These are phyloP conservation scores for Xylaria sp. DNA, from an alignment of 2,329 filamentous ascomycete genomes.

Conservation along the genomic window DNA sequence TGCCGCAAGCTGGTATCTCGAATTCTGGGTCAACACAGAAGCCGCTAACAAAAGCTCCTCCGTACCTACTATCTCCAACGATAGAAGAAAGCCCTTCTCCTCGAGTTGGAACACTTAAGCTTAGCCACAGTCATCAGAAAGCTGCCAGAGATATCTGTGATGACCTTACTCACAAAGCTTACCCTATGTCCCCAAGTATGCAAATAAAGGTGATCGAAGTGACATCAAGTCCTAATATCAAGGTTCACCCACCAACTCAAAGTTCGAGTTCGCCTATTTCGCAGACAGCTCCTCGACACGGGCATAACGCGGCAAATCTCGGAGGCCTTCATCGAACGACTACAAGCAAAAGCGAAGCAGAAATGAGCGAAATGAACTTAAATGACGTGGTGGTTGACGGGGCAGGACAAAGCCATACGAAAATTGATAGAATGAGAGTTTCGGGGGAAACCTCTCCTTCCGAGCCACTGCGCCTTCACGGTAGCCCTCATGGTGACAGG, in stretches of 20 bases:
- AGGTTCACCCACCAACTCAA: not conserved
- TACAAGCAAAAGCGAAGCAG: not conserved
- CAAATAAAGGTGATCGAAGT: not conserved
- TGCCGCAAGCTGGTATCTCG: conserved; percentile 36
- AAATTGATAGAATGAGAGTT: not conserved
- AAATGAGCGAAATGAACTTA: not conserved
- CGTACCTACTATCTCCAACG: conserved; percentile 46
- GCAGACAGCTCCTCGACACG: not conserved
- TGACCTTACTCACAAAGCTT: not conserved
- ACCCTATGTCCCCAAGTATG: not conserved
- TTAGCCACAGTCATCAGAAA: not conserved
- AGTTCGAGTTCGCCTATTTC: not conserved
- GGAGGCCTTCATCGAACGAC: not conserved
- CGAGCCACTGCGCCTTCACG: not conserved
- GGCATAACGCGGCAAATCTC: not conserved
- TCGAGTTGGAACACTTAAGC: not conserved
- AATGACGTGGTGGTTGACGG: not conserved
- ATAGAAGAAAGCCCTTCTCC: conserved; percentile 45
- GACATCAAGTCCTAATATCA: not conserved
- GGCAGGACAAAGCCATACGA: not conserved
- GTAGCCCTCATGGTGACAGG: not conserved
- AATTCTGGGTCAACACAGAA: conserved; percentile 35
- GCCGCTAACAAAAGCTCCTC: conserved; percentile 30
- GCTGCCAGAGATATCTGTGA: not conserved
- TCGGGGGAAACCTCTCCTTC: not conserved